phyloP scores from a whole-genome alignment of 2,329 filamentous ascomycete genomes.

The Phialophora expanda region DNA sequence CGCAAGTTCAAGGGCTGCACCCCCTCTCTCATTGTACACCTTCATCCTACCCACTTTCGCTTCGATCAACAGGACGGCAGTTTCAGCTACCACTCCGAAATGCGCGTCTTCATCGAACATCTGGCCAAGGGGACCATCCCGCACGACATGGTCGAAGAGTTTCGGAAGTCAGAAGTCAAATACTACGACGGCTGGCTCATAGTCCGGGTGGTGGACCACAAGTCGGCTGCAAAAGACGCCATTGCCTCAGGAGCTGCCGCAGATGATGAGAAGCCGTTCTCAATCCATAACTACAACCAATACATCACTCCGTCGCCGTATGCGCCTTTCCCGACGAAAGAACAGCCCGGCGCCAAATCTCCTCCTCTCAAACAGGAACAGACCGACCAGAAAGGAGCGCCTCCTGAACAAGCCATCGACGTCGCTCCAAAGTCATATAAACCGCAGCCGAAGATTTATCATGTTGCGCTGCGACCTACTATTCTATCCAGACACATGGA shows the following conservation, averaged over 20 bases:
- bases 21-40: constrained; percentile 84
- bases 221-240: constrained; percentile 65
- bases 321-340: constrained; percentile 70
- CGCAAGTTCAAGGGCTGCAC: constrained; percentile 73
- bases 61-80: constrained; percentile 94
- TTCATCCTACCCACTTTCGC: constrained; percentile 83
- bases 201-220: constrained; percentile 90
- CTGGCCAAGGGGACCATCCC: constrained; percentile 77
- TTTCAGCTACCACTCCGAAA: constrained; percentile 89
- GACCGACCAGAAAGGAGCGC: constrained; percentile 22
- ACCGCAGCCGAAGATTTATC: constrained; percentile 67
- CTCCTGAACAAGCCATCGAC: constrained; percentile 32
- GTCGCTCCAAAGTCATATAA: constrained; percentile 30
- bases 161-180: constrained; percentile 71
- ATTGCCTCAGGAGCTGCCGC: constrained; percentile 61
- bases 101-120: constrained; percentile 81
- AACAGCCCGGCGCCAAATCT: constrained; percentile 46
- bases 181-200: constrained; percentile 97
- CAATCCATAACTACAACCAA: constrained; percentile 89
- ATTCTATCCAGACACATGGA: constrained; percentile 75
- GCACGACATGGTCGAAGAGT: constrained; percentile 82
- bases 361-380: constrained; percentile 35
- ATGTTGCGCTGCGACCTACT: constrained; percentile 84
- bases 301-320: constrained; percentile 89
- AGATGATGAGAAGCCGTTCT: constrained; percentile 72